A percentile compares a stretch with the other conserved stretches of the same genome.
phyloP scores from a whole-genome alignment of 2,329 filamentous ascomycete genomes.

The Daldinia eschscholtzii region DNA sequence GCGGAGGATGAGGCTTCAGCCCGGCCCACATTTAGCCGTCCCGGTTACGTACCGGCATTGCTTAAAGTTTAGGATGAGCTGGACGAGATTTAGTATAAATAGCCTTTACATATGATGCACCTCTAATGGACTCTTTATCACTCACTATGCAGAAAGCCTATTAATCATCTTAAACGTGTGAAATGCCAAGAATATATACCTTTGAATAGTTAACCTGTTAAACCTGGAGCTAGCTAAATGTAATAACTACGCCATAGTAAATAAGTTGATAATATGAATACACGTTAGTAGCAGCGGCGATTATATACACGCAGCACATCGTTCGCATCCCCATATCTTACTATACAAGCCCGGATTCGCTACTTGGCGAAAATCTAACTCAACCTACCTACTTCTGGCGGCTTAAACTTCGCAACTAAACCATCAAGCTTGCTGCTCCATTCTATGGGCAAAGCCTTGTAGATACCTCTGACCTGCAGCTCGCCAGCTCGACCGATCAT shows the following conservation, averaged over 20 bases:
- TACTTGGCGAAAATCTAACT: not conserved
- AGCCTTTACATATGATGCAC: too few species aligned
- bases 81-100: not conserved
- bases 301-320: not conserved
- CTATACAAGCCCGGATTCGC: not conserved
- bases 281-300: not conserved
- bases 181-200: not conserved
- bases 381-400: constrained; percentile 35
- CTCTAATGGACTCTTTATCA: not conserved
- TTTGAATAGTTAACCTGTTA: not conserved
- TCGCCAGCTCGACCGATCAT: constrained; percentile 55
- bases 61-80: not conserved
- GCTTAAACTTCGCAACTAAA: constrained; percentile 50
- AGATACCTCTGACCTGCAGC: constrained; percentile 55
- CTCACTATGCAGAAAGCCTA: not conserved
- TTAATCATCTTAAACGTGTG: not conserved
- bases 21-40: constrained; percentile 22
- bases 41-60: constrained; percentile 20
- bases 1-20: constrained; percentile 11
- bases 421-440: constrained; percentile 55
- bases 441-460: constrained; percentile 52
- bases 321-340: not conserved
- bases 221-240: too few species aligned
- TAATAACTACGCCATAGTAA: not conserved
- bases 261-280: not conserved